Base-by-base conservation (phyloP, 148 eudicot genomes). In the Silene uniflora region DNA sequence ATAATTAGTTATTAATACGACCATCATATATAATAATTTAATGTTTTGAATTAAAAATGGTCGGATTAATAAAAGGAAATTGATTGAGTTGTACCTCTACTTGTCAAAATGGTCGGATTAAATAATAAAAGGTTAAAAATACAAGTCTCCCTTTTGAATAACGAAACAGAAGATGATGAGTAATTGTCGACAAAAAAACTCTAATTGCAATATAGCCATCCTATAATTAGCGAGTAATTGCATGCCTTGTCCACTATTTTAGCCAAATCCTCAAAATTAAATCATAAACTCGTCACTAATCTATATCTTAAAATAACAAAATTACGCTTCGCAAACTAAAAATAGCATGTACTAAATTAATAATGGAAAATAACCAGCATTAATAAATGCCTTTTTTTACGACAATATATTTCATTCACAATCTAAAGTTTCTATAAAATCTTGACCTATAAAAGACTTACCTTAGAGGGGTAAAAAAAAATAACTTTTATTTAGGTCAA, bases 401-500 rank as follows among this genome's bases (percentile, higher is more conserved):
- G 39, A 47, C 19, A 70, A 71, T 24, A 18, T 23, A 5, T 6
- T 24, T 11, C 72, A 10, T 18, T 19, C 21, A 21, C 22, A 12
- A 29, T 44, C 17, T 9, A 14, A 58, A 59, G 29, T 9, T 69
- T 44, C 24, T 7, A 67, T 18, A 44, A 69, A 74, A 69, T 32
- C 10, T 74, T 77, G 69, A 62, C 75, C 54, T 70, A 13, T 32
- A 49, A 67, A 79, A 66, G 62, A 16, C 21, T 66, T 75, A 27
- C 23, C 52, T 61, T 63, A 7, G 0, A 39, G 24, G 22, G 21
- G 47, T 35, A 19, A 55, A 35, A 76, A 39, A 19, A 55, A 35
- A 76, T 21, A 32, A 62, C 71, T 65, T 76, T 77, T 29, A 68
- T 10, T 44, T 12, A 77, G 75, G 70, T 62, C 64, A 10, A 72